These are phyloP conservation scores for Microdochium paspali DNA, from an alignment of 2,329 filamentous ascomycete species.

Conservation along the genomic window DNA sequence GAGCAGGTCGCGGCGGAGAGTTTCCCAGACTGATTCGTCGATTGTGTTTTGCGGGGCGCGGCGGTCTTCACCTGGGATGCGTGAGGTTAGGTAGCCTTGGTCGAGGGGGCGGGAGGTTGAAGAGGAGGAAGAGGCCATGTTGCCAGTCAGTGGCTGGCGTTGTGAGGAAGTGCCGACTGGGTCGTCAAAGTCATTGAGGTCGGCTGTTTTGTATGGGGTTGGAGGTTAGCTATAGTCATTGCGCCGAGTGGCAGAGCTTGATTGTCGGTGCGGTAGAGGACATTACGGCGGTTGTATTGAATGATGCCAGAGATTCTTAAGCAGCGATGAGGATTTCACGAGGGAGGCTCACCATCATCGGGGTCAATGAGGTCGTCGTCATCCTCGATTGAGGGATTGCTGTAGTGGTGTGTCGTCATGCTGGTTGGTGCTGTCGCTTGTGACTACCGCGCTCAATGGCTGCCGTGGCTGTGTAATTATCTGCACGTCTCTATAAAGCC, in stretches of 20 bases:
- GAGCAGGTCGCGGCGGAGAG: conserved; percentile 80
- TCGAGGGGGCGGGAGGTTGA: conserved; percentile 51
- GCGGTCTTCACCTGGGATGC: conserved; percentile 87
- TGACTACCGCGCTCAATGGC: not conserved
- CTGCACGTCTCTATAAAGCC: not conserved
- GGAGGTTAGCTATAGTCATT: conserved; percentile 2
- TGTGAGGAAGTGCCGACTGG: conserved; percentile 62
- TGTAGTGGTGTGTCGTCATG: conserved; percentile 37
- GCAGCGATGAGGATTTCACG: conserved; percentile 2
- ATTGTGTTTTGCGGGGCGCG: conserved; percentile 86
- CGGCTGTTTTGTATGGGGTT: conserved; percentile 41
- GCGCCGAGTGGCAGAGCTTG: not conserved
- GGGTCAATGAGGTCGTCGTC: conserved; percentile 70
- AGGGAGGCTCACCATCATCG: conserved; percentile 54
- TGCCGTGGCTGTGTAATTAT: not conserved
- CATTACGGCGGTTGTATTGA: too few species aligned
- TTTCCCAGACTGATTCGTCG: conserved; percentile 95
- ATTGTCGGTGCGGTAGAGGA: too few species aligned
- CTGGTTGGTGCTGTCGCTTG: not conserved
- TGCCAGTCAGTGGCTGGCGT: conserved; percentile 73
- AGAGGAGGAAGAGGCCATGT: conserved; percentile 54
- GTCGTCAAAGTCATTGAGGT: conserved; percentile 89
- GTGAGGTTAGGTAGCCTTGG: conserved; percentile 76
- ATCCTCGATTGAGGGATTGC: conserved; percentile 46
- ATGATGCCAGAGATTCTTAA: too few species aligned